Conservation (phyloP, 495 filamentous ascomycete species). For the Aeminium ludgeri region DNA sequence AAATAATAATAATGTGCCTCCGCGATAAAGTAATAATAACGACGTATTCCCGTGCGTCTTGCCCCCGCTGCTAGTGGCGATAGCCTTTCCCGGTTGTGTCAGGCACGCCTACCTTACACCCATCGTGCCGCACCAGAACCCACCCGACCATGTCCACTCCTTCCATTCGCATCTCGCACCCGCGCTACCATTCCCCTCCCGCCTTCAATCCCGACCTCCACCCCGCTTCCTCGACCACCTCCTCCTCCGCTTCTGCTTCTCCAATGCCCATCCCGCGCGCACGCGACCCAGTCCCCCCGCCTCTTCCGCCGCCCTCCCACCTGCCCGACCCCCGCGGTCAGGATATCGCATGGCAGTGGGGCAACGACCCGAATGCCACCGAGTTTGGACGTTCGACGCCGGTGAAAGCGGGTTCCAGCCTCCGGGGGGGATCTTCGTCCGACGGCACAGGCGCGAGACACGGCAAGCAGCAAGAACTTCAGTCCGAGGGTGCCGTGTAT, state of each 20-base stretch:
- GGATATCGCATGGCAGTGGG: constrained; percentile 45
- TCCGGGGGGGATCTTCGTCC: constrained; percentile 32
- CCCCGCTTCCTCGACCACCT: background rate
- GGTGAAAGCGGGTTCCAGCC: constrained; percentile 36
- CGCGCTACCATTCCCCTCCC: constrained; percentile 5
- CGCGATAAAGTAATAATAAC: too few relatives aligned
- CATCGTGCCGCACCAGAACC: too few relatives aligned
- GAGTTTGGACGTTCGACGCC: constrained; percentile 14
- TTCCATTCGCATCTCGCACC: constrained; percentile 12
- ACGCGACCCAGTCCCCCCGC: constrained; percentile 38
- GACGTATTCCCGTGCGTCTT: too few relatives aligned
- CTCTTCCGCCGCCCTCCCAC: constrained; percentile 43
- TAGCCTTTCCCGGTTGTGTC: too few relatives aligned
- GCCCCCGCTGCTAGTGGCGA: too few relatives aligned
- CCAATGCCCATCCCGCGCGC: constrained; percentile 43
- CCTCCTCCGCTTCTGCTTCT: constrained; percentile 6
- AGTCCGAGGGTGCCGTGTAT: constrained; percentile 19
- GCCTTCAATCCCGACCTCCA: background rate
- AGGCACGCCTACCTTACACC: too few relatives aligned
- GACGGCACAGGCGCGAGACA: constrained; percentile 19
- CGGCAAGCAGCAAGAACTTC: constrained; percentile 31
- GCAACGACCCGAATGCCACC: constrained; percentile 24
- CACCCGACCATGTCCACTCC: constrained; percentile 4
- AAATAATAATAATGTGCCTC: too few relatives aligned
- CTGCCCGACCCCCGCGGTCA: constrained; percentile 38